Conservation (phyloP, 305 asterid species). For the Rubia peregrina region DNA sequence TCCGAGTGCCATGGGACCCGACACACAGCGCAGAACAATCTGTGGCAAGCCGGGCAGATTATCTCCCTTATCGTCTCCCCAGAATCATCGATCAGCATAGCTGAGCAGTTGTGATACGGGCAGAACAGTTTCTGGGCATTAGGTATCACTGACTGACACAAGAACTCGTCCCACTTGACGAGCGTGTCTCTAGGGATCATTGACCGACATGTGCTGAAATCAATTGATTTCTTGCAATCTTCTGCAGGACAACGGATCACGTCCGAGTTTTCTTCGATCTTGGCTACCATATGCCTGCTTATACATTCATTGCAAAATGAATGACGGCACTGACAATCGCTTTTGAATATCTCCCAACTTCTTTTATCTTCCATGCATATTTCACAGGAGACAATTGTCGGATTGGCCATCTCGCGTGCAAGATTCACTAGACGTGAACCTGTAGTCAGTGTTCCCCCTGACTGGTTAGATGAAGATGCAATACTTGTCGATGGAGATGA, state of each 20-base stretch:
- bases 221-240: conserved; percentile 39
- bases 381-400: conserved; percentile 36
- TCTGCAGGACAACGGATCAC: conserved; percentile 40
- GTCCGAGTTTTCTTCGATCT: conserved; percentile 33
- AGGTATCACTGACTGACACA: conserved; percentile 49
- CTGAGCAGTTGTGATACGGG: conserved; percentile 57
- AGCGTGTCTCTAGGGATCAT: conserved; percentile 40
- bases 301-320: conserved; percentile 61
- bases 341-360: conserved; percentile 53
- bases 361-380: conserved; percentile 60
- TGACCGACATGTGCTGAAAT: conserved; percentile 30
- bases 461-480: conserved; percentile 35
- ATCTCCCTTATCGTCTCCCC: conserved; percentile 17
- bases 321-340: conserved; percentile 37
- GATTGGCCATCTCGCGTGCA: conserved; percentile 13
- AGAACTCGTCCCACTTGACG: conserved; percentile 49
- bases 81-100: conserved; percentile 48
- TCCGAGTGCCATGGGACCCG: conserved; percentile 61
- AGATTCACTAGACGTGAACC: not conserved
- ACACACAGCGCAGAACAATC: conserved; percentile 54
- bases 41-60: conserved; percentile 44
- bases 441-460: not conserved
- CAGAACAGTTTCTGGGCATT: conserved; percentile 57
- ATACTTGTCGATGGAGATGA: conserved; percentile 10
- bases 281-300: conserved; percentile 36